These are phyloP conservation scores for Pisolithus thermaeus DNA, from an alignment of 1,284 basidiomycete species.

Conservation along the genomic window DNA sequence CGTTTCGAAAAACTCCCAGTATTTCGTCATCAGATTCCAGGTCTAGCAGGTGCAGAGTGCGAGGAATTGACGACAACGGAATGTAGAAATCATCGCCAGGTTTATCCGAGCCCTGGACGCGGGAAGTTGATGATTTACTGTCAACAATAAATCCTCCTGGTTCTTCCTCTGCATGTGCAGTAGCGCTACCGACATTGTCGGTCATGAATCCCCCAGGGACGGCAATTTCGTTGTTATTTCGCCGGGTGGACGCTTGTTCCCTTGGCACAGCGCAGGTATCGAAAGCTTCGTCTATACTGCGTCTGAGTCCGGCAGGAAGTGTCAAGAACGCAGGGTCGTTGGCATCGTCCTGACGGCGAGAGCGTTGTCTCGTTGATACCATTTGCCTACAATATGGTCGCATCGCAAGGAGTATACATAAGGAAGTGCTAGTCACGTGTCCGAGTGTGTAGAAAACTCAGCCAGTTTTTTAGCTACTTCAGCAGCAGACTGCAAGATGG, in stretches of 20 bases:
- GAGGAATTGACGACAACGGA: conserved; percentile 50
- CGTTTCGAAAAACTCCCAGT: conserved; percentile 62
- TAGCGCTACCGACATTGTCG: conserved; percentile 11
- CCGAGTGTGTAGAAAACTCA: conserved; percentile 4
- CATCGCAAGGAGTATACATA: background rate
- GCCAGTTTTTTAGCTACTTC: conserved; percentile 40
- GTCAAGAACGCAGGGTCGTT: conserved; percentile 19
- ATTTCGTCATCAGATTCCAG: conserved; percentile 65
- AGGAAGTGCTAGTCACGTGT: too few relatives aligned
- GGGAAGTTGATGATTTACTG: background rate
- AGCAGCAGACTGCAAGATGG: conserved; percentile 37
- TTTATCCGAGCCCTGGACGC: background rate
- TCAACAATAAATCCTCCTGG: conserved; percentile 27
- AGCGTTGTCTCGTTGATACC: conserved; percentile 3
- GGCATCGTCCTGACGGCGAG: background rate
- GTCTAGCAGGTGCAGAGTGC: conserved; percentile 58
- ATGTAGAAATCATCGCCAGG: conserved; percentile 28
- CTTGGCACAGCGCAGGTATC: conserved; percentile 8
- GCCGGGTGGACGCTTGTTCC: background rate
- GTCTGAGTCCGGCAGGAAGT: conserved; percentile 18
- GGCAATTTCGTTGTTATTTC: background rate
- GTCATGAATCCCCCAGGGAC: conserved; percentile 14
- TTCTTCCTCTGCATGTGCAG: conserved; percentile 13
- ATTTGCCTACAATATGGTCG: background rate
- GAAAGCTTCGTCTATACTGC: conserved; percentile 26